A percentile compares a stretch with the other conserved stretches of the same genome.
phyloP scores from a whole-genome alignment of 305 asterid species.

The Nicotiana rustica region DNA sequence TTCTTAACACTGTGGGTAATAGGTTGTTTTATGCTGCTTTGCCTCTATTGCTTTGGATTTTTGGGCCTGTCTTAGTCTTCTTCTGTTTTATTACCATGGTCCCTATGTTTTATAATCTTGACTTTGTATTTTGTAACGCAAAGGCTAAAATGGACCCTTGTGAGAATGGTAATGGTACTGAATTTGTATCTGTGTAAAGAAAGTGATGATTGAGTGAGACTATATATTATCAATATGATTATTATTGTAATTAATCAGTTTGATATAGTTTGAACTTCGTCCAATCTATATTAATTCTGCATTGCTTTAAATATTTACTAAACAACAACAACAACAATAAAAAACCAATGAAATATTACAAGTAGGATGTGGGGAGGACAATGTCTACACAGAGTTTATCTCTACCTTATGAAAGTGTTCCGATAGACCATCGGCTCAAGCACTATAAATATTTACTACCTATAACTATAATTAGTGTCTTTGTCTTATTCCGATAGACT shows the following conservation, averaged over 20 bases:
- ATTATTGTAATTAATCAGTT: not conserved
- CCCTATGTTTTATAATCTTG: conserved; percentile 81
- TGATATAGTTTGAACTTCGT: not conserved
- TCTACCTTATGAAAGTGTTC: no score
- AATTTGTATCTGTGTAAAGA: conserved; percentile 1
- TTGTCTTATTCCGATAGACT: no score
- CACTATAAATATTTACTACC: no score
- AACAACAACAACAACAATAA: no score
- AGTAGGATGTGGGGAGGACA: no score
- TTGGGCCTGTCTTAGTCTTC: conserved; percentile 84
- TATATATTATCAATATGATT: not conserved
- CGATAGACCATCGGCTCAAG: no score
- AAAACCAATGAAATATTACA: no score
- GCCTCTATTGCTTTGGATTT: conserved; percentile 87
- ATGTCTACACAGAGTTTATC: no score
- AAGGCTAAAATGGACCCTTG: conserved; percentile 40
- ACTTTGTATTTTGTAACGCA: conserved; percentile 48
- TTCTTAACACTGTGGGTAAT: conserved; percentile 77
- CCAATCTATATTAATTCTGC: not conserved
- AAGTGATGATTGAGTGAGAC: not conserved
- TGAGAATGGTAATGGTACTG: conserved; percentile 32
- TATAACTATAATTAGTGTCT: no score
- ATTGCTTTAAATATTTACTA: not conserved
- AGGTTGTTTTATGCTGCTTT: conserved; percentile 78
- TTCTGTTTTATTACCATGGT: conserved; percentile 70